phyloP scores from a whole-genome alignment of 2,329 filamentous ascomycete genomes.

The Aureobasidium pullulans region DNA sequence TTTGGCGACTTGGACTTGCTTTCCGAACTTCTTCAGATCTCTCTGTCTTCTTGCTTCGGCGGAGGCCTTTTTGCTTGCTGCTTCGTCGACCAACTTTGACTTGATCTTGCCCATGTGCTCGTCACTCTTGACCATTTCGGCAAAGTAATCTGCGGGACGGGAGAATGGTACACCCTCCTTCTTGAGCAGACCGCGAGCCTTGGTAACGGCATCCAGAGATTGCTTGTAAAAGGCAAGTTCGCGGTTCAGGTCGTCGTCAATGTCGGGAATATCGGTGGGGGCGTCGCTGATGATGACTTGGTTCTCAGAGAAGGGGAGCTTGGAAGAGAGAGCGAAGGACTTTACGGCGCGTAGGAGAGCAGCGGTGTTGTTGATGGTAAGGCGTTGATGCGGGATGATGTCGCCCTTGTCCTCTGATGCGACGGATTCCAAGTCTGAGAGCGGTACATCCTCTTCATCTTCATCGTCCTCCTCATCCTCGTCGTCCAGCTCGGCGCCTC shows the following conservation, averaged over 20 bases:
- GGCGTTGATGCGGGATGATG: constrained; percentile 79
- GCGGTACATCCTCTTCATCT: constrained; percentile 78
- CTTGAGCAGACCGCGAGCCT: constrained; percentile 66
- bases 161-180: constrained; percentile 81
- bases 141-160: constrained; percentile 89
- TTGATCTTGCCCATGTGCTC: constrained; percentile 98
- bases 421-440: constrained; percentile 76
- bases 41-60: constrained; percentile 85
- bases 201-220: constrained; percentile 68
- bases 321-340: constrained; percentile 65
- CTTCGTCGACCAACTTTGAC: constrained; percentile 85
- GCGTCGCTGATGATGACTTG: constrained; percentile 65
- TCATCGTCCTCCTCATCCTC: constrained; percentile 46
- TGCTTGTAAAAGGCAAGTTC: constrained; percentile 93
- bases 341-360: constrained; percentile 74
- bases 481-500: constrained; percentile 38
- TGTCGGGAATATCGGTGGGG: constrained; percentile 68
- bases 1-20: constrained; percentile 94
- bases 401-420: constrained; percentile 78
- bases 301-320: constrained; percentile 73
- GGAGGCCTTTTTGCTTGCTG: constrained; percentile 83
- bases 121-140: constrained; percentile 98
- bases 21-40: constrained; percentile 98
- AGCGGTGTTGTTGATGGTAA: constrained; percentile 94
- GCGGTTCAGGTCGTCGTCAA: constrained; percentile 84